A percentile compares a stretch with the other conserved stretches of the same genome.
Conservation (phyloP, 148 eudicot species). For the Spergularia marina region DNA sequence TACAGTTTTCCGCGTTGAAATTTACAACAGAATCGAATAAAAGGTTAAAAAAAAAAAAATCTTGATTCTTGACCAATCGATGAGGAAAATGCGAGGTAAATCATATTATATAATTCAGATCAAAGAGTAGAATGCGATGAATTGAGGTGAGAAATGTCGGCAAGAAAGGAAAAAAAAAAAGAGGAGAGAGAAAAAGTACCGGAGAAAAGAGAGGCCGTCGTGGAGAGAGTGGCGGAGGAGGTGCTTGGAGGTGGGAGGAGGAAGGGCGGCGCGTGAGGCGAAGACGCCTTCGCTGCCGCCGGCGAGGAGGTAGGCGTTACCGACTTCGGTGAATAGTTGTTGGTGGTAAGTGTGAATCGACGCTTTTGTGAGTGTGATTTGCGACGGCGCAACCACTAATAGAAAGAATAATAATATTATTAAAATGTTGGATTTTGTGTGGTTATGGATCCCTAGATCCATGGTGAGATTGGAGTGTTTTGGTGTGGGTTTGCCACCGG, state of each 20-base stretch:
- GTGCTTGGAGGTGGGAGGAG: slow-evolving; percentile 30
- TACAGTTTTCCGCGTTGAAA: too few species aligned
- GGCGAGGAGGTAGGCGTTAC: slow-evolving; percentile 72
- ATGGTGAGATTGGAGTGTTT: slow-evolving; percentile 14
- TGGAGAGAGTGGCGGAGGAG: slow-evolving; percentile 29
- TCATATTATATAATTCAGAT: not conserved
- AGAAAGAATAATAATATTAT: not conserved
- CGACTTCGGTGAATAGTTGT: slow-evolving; percentile 73
- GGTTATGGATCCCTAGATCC: slow-evolving; percentile 28
- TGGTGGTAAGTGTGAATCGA: slow-evolving; percentile 71
- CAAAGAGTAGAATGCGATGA: not conserved
- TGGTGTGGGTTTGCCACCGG: not conserved
- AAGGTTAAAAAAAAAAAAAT: too few species aligned
- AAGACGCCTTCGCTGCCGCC: slow-evolving; percentile 90
- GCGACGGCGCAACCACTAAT: not conserved
- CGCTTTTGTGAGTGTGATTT: slow-evolving; percentile 24
- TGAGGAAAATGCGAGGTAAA: too few species aligned
- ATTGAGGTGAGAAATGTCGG: not conserved
- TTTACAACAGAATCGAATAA: too few species aligned
- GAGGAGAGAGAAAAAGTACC: slow-evolving; percentile 32
- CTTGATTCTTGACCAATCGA: too few species aligned
- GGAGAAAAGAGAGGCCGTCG: slow-evolving; percentile 69
- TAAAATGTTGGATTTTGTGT: not conserved
- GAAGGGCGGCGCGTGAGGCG: slow-evolving; percentile 39
- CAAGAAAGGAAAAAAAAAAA: not conserved